These are phyloP conservation scores for Aspergillus haitiensis DNA, from an alignment of 495 filamentous ascomycete species.

Conservation along the genomic window DNA sequence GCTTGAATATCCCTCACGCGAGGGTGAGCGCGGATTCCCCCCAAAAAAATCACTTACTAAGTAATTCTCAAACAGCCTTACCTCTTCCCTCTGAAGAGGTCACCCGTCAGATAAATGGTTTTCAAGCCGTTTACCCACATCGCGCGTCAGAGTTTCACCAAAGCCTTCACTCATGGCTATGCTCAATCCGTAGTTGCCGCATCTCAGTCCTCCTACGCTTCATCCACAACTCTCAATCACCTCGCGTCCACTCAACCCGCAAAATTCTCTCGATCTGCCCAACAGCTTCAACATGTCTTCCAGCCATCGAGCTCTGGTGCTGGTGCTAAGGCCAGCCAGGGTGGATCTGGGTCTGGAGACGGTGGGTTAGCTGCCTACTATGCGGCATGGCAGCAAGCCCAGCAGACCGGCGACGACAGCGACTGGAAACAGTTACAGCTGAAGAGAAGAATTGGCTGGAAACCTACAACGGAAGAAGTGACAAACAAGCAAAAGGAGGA, in stretches of 20 bases:
- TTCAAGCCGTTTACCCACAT: conserved; percentile 82
- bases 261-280: conserved; percentile 62
- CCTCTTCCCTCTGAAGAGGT: conserved; percentile 55
- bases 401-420: conserved; percentile 67
- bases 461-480: conserved; percentile 55
- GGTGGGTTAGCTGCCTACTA: conserved; percentile 80
- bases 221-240: conserved; percentile 59
- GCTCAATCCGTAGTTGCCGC: conserved; percentile 96
- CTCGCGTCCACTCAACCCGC: conserved; percentile 49
- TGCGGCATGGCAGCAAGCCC: conserved; percentile 78
- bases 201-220: conserved; percentile 85
- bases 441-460: conserved; percentile 82
- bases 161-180: conserved; percentile 96
- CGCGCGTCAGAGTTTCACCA: conserved; percentile 94
- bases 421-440: conserved; percentile 93
- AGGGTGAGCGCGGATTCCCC: background rate
- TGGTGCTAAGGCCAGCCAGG: conserved; percentile 48
- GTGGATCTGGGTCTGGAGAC: conserved; percentile 46
- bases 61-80: conserved; percentile 34
- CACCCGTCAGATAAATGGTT: conserved; percentile 70
- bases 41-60: background rate
- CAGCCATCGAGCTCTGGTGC: conserved; percentile 53
- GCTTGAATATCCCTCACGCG: conserved; percentile 7
- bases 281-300: conserved; percentile 71
- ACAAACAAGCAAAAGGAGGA: conserved; percentile 47